These are phyloP conservation scores for Taxillus chinensis DNA, from an alignment of 164 flowering plant species.

Conservation along the genomic window DNA sequence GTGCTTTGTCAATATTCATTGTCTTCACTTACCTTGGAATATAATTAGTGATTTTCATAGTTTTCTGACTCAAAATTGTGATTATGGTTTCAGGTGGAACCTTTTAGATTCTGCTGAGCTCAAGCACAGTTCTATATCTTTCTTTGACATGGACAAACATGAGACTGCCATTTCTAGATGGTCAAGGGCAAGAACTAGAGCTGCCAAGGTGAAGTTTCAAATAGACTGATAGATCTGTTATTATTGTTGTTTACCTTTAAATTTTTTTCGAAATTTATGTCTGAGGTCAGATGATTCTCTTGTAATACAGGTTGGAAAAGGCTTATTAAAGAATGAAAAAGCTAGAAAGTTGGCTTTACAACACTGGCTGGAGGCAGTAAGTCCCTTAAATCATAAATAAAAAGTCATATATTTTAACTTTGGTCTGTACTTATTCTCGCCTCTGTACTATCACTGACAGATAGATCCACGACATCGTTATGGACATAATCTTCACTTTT, in stretches of 20 bases:
- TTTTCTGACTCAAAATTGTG: constrained; percentile 1
- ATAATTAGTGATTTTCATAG: neutral
- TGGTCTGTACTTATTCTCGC: constrained; percentile 2
- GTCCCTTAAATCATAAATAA: constrained; percentile 11
- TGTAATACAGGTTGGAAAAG: constrained; percentile 56
- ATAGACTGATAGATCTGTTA: neutral
- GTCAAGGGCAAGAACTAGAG: constrained; percentile 72
- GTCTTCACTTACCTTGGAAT: too few relatives aligned
- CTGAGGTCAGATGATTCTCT: neutral
- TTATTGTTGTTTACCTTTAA: neutral
- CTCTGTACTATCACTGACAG: constrained; percentile 22
- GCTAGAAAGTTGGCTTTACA: constrained; percentile 69
- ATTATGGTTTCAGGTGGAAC: constrained; percentile 42
- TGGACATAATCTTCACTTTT: constrained; percentile 72
- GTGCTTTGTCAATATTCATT: too few relatives aligned
- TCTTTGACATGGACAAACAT: constrained; percentile 55
- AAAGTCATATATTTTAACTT: neutral
- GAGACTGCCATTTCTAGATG: constrained; percentile 64
- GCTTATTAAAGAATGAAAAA: constrained; percentile 52
- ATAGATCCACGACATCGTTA: constrained; percentile 79
- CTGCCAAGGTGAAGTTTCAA: constrained; percentile 48
- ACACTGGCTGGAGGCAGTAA: constrained; percentile 81
- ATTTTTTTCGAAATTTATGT: neutral
- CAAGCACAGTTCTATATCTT: constrained; percentile 64
- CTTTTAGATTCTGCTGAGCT: constrained; percentile 67